Conservation (phyloP, 2,329 filamentous ascomycete genomes). For the Alternaria angustiovoidea region DNA sequence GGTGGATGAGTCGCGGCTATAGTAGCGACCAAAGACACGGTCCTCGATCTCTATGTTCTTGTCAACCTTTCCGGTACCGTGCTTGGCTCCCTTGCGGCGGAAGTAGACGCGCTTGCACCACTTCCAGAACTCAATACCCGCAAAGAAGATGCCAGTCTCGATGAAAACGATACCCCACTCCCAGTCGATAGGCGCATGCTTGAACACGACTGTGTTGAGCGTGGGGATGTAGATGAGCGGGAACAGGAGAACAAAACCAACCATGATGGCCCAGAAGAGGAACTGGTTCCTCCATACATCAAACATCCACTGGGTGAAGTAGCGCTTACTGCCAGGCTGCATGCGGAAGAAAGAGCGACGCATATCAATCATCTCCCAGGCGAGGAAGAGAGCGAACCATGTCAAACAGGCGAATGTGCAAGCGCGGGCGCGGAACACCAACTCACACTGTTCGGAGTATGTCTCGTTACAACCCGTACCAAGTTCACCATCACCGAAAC, state of each 20-base stretch:
- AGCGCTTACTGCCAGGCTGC: conserved; percentile 66
- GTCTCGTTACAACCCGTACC: conserved; percentile 47
- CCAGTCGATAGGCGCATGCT: conserved; percentile 71
- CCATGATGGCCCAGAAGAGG: conserved; percentile 56
- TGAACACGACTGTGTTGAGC: conserved; percentile 71
- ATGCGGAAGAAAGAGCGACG: conserved; percentile 78
- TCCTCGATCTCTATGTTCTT: conserved; percentile 30
- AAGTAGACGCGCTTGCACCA: conserved; percentile 65
- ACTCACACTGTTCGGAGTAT: conserved; percentile 43
- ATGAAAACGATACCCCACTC: conserved; percentile 75
- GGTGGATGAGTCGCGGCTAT: conserved; percentile 9
- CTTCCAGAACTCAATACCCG: conserved; percentile 72
- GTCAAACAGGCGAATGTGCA: conserved; percentile 78
- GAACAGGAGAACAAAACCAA: conserved; percentile 57
- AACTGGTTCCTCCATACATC: conserved; percentile 78
- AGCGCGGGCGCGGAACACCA: conserved; percentile 64
- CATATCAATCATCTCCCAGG: conserved; percentile 80
- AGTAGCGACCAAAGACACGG: conserved; percentile 28
- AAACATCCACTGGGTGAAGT: conserved; percentile 65
- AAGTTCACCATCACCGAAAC: conserved; percentile 44
- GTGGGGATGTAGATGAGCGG: conserved; percentile 70
- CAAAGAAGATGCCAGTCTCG: conserved; percentile 67
- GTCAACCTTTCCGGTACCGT: conserved; percentile 14
- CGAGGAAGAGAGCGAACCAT: conserved; percentile 78
- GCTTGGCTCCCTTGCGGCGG: conserved; percentile 30